Conservation (phyloP, 2,329 filamentous ascomycete species). For the Trichophyton simii region DNA sequence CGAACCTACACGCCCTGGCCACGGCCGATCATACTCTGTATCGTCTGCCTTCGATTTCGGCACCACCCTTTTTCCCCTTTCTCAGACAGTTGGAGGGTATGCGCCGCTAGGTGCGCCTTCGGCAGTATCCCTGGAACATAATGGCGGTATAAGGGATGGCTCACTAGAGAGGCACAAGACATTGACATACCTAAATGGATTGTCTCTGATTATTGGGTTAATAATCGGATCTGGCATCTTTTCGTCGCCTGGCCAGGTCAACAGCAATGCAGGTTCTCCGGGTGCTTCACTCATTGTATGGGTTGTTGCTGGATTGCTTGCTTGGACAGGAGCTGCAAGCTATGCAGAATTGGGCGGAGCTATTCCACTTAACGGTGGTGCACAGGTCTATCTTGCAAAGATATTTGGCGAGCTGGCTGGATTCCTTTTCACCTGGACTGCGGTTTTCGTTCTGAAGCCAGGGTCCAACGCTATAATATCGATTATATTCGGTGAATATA, state of each 20-base stretch:
- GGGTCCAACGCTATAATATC: constrained; percentile 87
- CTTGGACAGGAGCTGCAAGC: constrained; percentile 90
- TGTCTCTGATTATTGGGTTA: constrained; percentile 80
- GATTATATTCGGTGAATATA: constrained; percentile 96
- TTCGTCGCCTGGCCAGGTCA: constrained; percentile 85
- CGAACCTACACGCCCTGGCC: constrained; percentile 41
- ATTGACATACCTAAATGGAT: constrained; percentile 82
- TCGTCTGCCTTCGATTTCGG: constrained; percentile 92
- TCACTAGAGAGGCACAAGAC: constrained; percentile 92
- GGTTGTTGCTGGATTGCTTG: constrained; percentile 78
- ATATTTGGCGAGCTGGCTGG: constrained; percentile 90
- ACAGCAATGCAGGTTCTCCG: constrained; percentile 77
- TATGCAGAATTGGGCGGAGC: constrained; percentile 93
- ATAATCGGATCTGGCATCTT: constrained; percentile 97
- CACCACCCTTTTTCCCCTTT: constrained; percentile 83
- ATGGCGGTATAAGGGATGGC: constrained; percentile 53
- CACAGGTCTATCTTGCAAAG: constrained; percentile 88
- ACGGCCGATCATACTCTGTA: constrained; percentile 66
- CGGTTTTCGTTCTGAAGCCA: constrained; percentile 85
- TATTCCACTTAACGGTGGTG: constrained; percentile 86
- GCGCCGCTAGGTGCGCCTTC: constrained; percentile 71
- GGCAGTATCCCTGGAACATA: constrained; percentile 40
- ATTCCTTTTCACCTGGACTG: constrained; percentile 94
- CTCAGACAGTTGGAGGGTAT: constrained; percentile 69
- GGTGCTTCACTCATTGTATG: constrained; percentile 86